These are phyloP conservation scores for Cercospora citrullina DNA, from an alignment of 2,329 filamentous ascomycete genomes.

Conservation along the genomic window DNA sequence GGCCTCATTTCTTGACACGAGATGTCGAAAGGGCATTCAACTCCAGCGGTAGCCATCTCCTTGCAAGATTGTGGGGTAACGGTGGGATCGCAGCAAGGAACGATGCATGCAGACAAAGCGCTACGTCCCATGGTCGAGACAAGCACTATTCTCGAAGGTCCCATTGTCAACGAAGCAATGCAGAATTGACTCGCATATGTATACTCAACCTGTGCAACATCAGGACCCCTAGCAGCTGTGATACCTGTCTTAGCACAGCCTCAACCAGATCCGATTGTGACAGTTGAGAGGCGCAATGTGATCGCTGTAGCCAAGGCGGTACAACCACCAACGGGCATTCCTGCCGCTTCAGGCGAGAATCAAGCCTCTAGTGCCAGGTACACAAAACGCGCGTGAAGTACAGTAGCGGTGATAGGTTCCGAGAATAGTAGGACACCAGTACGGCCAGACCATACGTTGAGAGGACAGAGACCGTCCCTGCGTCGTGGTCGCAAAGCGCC, in stretches of 20 bases:
- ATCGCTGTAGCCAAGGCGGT: neutral
- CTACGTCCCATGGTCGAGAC: neutral
- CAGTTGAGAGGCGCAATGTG: neutral
- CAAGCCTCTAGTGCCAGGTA: slow-evolving; percentile 10
- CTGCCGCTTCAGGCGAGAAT: neutral
- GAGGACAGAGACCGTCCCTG: neutral
- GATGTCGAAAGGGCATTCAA: no score
- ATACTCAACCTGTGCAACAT: neutral
- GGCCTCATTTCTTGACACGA: no score
- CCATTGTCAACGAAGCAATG: neutral
- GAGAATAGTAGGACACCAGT: neutral
- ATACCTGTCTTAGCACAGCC: neutral
- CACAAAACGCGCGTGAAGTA: neutral
- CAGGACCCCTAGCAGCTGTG: neutral
- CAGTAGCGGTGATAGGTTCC: neutral
- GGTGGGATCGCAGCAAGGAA: neutral
- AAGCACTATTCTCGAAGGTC: neutral
- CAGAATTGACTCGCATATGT: neutral
- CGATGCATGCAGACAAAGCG: neutral
- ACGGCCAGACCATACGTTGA: neutral
- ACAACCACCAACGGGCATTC: neutral
- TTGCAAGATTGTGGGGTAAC: neutral
- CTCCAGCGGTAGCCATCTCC: no score
- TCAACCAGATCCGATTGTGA: neutral
- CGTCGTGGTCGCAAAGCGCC: neutral